Evolutionary conservation across 371 early-diverging fungal species (phyloP).

Genomic region (Apophysomyces elegans): DNA sequence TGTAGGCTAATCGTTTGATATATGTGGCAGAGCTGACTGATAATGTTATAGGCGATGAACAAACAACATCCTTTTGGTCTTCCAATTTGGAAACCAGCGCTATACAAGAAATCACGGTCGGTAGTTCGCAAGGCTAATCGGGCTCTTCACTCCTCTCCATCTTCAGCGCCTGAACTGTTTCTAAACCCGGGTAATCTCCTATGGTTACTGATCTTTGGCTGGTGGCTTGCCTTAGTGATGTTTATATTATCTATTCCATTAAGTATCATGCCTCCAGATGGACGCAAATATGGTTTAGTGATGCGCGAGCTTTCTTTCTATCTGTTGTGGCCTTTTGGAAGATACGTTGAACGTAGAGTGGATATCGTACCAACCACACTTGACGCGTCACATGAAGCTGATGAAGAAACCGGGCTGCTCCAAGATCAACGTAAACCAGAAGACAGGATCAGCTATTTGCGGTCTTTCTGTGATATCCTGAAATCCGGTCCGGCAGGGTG

Average conservation of each 20-base stretch:
- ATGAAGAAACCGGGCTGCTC: conserved; percentile 37
- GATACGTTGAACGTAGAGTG: conserved; percentile 73
- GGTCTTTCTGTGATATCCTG: conserved; percentile 14
- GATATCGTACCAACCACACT: conserved; percentile 29
- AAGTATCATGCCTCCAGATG: conserved; percentile 53
- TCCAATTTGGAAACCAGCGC: conserved; percentile 96
- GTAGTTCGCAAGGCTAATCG: conserved; percentile 78
- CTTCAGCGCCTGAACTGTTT: conserved; percentile 60
- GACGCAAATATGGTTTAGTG: conserved; percentile 59
- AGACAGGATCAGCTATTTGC: conserved; percentile 1
- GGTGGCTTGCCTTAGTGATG: conserved; percentile 82
- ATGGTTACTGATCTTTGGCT: conserved; percentile 89
- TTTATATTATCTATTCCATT: conserved; percentile 55
- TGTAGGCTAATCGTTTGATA: conserved; percentile 31
- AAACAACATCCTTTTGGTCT: conserved; percentile 91
- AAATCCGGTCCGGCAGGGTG: conserved; percentile 61
- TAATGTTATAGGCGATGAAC: conserved; percentile 68
- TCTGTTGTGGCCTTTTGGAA: conserved; percentile 93
- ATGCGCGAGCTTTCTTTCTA: conserved; percentile 72
- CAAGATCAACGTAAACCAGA: conserved; percentile 17
- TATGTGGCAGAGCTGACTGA: neutral
- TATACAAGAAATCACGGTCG: conserved; percentile 93
- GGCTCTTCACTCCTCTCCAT: conserved; percentile 81
- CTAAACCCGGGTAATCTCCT: conserved; percentile 82
- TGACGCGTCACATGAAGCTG: conserved; percentile 15